Conservation (phyloP, 75 land plant species). For the Isoetes taiwanensis region DNA sequence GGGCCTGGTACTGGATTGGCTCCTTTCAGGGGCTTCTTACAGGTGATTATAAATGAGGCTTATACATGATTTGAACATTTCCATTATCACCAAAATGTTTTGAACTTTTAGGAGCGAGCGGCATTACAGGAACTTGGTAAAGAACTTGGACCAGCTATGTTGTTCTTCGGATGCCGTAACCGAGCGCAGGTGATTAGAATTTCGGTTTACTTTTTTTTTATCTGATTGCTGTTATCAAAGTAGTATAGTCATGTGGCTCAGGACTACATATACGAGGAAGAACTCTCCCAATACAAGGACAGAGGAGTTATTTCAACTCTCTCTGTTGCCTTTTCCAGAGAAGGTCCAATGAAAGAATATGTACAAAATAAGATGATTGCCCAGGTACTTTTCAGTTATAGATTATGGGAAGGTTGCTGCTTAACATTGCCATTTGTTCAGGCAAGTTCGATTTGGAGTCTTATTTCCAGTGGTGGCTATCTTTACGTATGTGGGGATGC, state of each 20-base stretch:
- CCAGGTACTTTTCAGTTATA: not conserved
- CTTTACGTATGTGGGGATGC: slow-evolving; percentile 7
- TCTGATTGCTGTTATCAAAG: not conserved
- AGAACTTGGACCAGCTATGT: slow-evolving; percentile 3
- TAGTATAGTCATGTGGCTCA: slow-evolving; percentile 16
- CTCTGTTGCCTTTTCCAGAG: slow-evolving; percentile 63
- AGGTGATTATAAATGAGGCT: slow-evolving; percentile 15
- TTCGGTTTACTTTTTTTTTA: not conserved
- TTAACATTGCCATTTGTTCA: not conserved
- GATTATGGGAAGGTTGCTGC: not conserved
- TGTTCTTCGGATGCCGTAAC: slow-evolving; percentile 3
- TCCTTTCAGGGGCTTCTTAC: slow-evolving; percentile 47
- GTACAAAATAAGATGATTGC: not conserved
- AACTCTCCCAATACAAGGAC: slow-evolving; percentile 48
- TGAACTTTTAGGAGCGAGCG: slow-evolving; percentile 38
- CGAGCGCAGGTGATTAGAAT: not conserved
- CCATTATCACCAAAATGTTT: not conserved
- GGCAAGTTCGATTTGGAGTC: not conserved
- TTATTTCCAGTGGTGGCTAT: not conserved
- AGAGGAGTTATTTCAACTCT: slow-evolving; percentile 54
- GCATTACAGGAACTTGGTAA: not conserved
- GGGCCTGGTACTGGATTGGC: slow-evolving; percentile 63
- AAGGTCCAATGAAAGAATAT: slow-evolving; percentile 5
- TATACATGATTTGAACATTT: not conserved
- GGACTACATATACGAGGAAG: slow-evolving; percentile 96